Conservation (phyloP, 2,329 filamentous ascomycete genomes). For the Colletotrichum orbiculare region DNA sequence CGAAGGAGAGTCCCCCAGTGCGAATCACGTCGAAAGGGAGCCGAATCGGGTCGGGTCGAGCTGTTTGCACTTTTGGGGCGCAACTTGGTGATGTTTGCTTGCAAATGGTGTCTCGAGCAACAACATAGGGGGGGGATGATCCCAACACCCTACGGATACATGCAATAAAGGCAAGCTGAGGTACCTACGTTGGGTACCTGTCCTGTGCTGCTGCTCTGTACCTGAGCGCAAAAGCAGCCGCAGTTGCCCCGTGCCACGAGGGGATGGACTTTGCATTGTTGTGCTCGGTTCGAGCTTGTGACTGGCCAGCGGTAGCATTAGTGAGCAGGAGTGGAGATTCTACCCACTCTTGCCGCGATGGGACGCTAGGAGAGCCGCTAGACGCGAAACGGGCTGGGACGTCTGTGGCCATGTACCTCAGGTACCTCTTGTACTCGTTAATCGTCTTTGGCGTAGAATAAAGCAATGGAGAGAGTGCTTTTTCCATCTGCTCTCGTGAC, state of each 20-base stretch:
- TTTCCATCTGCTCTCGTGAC: background rate
- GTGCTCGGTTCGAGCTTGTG: conserved; percentile 14
- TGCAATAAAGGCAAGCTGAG: too few species aligned
- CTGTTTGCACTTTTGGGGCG: background rate
- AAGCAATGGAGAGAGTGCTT: background rate
- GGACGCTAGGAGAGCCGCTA: conserved; percentile 20
- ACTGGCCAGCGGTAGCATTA: conserved; percentile 12
- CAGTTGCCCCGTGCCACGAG: conserved; percentile 32
- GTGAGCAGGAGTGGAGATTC: conserved; percentile 2
- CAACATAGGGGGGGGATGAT: conserved; percentile 32
- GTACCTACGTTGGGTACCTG: too few species aligned
- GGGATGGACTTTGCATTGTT: conserved; percentile 1
- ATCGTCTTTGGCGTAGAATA: too few species aligned
- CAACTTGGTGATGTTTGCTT: conserved; percentile 1
- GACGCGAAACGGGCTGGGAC: conserved; percentile 23
- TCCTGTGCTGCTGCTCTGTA: too few species aligned
- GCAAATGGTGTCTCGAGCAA: conserved; percentile 21
- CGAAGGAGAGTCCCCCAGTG: conserved; percentile 24
- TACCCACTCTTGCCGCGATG: conserved; percentile 14
- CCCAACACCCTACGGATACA: background rate
- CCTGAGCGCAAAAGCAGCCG: background rate
- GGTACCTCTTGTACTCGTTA: background rate
- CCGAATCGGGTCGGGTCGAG: background rate
- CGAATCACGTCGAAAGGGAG: conserved; percentile 1
- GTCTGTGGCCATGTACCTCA: background rate